A percentile compares a stretch with the other conserved stretches of the same genome.
Evolutionary conservation across 1,284 basidiomycete genomes (phyloP).

Genomic region (Cutaneotrichosporon mucoides): DNA sequence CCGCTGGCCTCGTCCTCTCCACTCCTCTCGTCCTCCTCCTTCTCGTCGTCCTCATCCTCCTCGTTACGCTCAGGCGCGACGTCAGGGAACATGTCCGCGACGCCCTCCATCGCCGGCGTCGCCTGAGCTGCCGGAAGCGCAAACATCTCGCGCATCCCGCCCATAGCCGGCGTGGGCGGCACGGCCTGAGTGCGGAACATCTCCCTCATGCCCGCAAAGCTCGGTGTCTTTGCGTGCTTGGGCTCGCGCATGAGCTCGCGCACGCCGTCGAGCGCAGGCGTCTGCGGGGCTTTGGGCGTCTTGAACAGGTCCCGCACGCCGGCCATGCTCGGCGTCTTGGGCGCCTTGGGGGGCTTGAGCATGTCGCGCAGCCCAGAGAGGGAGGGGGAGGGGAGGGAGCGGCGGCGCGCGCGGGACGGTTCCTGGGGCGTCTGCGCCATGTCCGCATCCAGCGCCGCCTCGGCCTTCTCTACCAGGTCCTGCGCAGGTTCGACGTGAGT

Average conservation of each 20-base stretch:
- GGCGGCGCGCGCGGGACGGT: too few relatives aligned
- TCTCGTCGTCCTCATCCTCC: background rate
- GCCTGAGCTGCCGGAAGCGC: background rate
- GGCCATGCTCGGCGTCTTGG: constrained; percentile 23
- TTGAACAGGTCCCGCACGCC: constrained; percentile 27
- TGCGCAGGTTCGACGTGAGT: background rate
- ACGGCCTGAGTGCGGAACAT: constrained; percentile 1
- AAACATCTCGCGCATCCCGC: constrained; percentile 9
- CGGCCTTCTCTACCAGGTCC: too few relatives aligned
- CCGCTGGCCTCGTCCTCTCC: too few relatives aligned
- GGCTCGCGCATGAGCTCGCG: constrained; percentile 4
- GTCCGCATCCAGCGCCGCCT: too few relatives aligned
- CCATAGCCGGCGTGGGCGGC: background rate
- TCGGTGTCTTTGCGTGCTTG: background rate
- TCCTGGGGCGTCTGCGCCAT: too few relatives aligned
- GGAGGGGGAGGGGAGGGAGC: constrained; percentile 24
- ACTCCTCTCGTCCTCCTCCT: background rate
- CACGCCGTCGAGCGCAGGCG: constrained; percentile 7
- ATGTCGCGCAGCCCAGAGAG: constrained; percentile 26
- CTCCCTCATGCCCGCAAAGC: constrained; percentile 4
- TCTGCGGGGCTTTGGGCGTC: background rate
- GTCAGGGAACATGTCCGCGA: constrained; percentile 27
- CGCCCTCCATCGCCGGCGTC: constrained; percentile 26
- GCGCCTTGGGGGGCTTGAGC: constrained; percentile 14
- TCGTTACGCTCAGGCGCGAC: background rate